Conservation (phyloP, 495 filamentous ascomycete genomes). For the Podospora anserina region DNA sequence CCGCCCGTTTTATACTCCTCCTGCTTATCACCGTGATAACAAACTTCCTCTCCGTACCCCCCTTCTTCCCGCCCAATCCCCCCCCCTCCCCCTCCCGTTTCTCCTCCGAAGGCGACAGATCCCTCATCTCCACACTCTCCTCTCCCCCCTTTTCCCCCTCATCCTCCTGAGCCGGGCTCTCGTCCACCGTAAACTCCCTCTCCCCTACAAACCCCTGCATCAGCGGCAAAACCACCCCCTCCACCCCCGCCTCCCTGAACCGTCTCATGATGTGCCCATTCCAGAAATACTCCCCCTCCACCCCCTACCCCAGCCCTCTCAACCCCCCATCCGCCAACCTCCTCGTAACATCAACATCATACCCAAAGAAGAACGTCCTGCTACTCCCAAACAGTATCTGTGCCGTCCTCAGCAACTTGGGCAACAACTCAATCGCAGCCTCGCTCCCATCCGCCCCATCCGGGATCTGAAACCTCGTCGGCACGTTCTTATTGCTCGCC, state of each 20-base stretch:
- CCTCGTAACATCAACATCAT: conserved; percentile 85
- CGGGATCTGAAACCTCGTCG: conserved; percentile 23
- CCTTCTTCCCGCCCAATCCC: conserved; percentile 6
- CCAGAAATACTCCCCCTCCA: conserved; percentile 89
- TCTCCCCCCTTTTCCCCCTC: conserved; percentile 26
- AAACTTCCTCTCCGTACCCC: conserved; percentile 50
- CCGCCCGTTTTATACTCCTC: conserved; percentile 76
- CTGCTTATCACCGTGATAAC: conserved; percentile 85
- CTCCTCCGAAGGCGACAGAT: conserved; percentile 15
- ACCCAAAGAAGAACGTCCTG: conserved; percentile 85
- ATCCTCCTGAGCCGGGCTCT: conserved; percentile 45
- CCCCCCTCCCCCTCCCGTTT: not conserved
- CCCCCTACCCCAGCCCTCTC: conserved; percentile 57
- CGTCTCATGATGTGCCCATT: conserved; percentile 71
- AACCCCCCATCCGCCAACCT: conserved; percentile 48
- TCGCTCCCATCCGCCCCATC: conserved; percentile 36
- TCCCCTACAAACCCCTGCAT: conserved; percentile 97
- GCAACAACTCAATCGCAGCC: conserved; percentile 55
- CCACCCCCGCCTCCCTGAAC: conserved; percentile 67
- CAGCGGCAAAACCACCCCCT: conserved; percentile 69
- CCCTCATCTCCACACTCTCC: conserved; percentile 43
- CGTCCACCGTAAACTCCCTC: conserved; percentile 65
- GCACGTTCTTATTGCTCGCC: conserved; percentile 14
- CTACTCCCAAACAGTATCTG: conserved; percentile 74
- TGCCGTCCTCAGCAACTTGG: conserved; percentile 79